Evolutionary conservation across 805 yeast species (phyloP).

Genomic region (Saccharomycopsis amapae): DNA sequence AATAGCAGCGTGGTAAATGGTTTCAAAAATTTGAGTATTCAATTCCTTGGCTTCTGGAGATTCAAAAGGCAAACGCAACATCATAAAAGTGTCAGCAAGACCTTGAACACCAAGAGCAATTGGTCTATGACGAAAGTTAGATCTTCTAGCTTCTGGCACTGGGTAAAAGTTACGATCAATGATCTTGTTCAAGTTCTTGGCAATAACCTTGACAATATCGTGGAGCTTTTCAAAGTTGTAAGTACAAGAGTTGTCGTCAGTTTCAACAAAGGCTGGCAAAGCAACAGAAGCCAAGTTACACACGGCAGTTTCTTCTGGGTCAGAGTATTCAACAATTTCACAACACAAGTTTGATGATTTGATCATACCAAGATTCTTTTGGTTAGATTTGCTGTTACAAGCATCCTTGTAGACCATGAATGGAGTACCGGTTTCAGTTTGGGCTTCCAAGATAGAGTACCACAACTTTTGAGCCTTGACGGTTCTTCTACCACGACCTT

Average conservation of each 20-base stretch:
- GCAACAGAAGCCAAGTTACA: slow-evolving; percentile 93
- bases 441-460: slow-evolving; percentile 84
- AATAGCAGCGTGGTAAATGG: slow-evolving; percentile 88
- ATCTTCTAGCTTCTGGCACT: slow-evolving; percentile 60
- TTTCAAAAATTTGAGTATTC: slow-evolving; percentile 85
- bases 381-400: slow-evolving; percentile 81
- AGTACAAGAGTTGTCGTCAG: slow-evolving; percentile 37
- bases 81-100: slow-evolving; percentile 80
- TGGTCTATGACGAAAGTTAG: slow-evolving; percentile 84
- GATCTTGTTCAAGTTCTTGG: slow-evolving; percentile 70
- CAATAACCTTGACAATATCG: slow-evolving; percentile 65
- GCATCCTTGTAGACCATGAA: slow-evolving; percentile 92
- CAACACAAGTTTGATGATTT: slow-evolving; percentile 92
- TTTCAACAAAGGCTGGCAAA: slow-evolving; percentile 66
- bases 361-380: slow-evolving; percentile 85
- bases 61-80: slow-evolving; percentile 78
- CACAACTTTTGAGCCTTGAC: slow-evolving; percentile 86
- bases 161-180: slow-evolving; percentile 88
- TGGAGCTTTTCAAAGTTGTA: slow-evolving; percentile 75
- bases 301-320: slow-evolving; percentile 90
- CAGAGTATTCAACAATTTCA: slow-evolving; percentile 88
- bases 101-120: slow-evolving; percentile 99
- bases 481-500: slow-evolving; percentile 55
- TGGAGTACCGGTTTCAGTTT: slow-evolving; percentile 95
- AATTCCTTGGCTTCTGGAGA: slow-evolving; percentile 68